Evolutionary conservation across 371 early-diverging fungal species (phyloP), one percentile per base, ranked within the genome.

Genomic region (Dichotomocladium elegans): DNA sequence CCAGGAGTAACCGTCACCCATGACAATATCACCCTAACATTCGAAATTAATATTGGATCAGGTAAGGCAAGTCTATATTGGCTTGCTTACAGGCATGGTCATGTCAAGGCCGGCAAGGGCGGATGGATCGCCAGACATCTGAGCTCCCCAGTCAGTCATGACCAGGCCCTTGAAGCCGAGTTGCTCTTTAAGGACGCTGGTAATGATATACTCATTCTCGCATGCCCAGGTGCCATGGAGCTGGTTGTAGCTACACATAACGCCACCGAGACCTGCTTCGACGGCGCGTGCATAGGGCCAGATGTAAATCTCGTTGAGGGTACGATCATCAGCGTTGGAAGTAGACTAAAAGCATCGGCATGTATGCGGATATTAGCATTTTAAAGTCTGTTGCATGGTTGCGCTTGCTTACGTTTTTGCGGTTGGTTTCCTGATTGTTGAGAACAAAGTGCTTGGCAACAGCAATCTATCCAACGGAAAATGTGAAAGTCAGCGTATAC

Each of bases 11-110:
- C 45, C 54, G 19, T 63, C 60, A 12, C 46, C 57, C 45, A 66
- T 59, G 5, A 46, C 51, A 35, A 69, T 60, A 44, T 70, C 70
- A 51, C 66, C 68, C 65, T 46, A 29, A 4, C 33, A 33, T 27
- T 10, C 6, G 17, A 26, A 25, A 29, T 4, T 40, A n/a, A 2
- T 3, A 21, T 26, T 14, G n/a, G n/a, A n/a, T n/a, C n/a, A n/a
- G n/a, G n/a, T n/a, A n/a, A n/a, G n/a, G n/a, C n/a, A n/a, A n/a
- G n/a, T n/a, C n/a, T n/a, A n/a, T n/a, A n/a, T n/a, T n/a, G n/a
- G n/a, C n/a, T n/a, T n/a, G n/a, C 44, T 58, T 21, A 76, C 74
- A 37, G 82, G 78, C 80, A 81, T 79, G 33, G 72, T 68, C 72
- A 80, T 70, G 54, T 76, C 82, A 21, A 73, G 42, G 15, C 80